A percentile compares a stretch with the other conserved stretches of the same genome.
phyloP scores from a whole-genome alignment of 2,329 filamentous ascomycete species.

The Aspergillus sp. region DNA sequence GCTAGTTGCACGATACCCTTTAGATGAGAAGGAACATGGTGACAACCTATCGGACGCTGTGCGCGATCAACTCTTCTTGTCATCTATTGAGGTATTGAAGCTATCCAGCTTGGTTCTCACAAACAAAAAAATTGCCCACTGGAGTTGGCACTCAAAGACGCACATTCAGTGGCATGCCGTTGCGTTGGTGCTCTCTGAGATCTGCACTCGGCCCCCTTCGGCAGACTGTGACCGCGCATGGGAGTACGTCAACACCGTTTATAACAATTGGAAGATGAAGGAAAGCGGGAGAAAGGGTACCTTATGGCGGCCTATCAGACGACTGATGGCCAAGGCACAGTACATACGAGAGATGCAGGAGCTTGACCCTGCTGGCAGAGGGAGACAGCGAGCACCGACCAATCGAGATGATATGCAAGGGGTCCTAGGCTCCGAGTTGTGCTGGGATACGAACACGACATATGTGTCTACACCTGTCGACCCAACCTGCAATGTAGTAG shows the following conservation, averaged over 20 bases:
- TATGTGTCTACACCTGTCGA: not conserved
- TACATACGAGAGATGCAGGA: conserved; percentile 14
- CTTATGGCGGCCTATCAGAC: conserved; percentile 12
- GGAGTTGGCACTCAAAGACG: conserved; percentile 63
- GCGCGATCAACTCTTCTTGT: conserved; percentile 58
- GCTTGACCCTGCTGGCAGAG: not conserved
- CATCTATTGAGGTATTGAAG: conserved; percentile 70
- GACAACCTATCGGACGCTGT: not conserved
- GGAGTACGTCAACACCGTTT: conserved; percentile 52
- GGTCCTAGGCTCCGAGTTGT: not conserved
- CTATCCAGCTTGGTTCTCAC: conserved; percentile 64
- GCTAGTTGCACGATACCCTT: conserved; percentile 20
- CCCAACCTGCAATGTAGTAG: not conserved
- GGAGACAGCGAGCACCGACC: not conserved
- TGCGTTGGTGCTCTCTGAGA: conserved; percentile 61
- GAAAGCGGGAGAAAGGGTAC: conserved; percentile 6
- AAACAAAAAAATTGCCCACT: conserved; percentile 58
- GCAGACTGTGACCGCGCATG: conserved; percentile 59
- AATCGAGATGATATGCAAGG: not conserved
- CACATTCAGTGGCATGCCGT: conserved; percentile 66
- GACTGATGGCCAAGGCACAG: conserved; percentile 16
- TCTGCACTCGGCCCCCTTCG: conserved; percentile 59
- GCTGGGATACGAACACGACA: not conserved
- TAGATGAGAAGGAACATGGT: not conserved
- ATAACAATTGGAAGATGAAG: conserved; percentile 17